A percentile compares a stretch with the other conserved stretches of the same genome.
Conservation (phyloP, 257 asterid species). For the Striga asiatica region DNA sequence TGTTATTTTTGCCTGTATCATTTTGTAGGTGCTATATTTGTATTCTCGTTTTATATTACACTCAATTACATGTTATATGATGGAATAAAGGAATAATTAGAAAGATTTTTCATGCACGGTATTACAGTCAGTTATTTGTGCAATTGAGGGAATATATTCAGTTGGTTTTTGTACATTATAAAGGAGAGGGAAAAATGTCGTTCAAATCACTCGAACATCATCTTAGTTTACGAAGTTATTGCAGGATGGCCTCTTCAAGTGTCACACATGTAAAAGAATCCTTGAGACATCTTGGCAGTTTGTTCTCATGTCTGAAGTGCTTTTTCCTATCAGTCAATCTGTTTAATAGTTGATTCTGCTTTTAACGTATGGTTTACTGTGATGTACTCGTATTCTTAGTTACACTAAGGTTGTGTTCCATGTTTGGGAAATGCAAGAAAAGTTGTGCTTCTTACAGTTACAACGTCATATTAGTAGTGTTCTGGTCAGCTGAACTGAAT, state of each 20-base stretch:
- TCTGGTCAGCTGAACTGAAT: conserved; percentile 8
- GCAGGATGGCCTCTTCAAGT: neutral
- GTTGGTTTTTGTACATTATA: neutral
- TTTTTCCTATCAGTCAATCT: conserved; percentile 5
- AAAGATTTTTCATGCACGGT: neutral
- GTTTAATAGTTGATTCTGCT: conserved; percentile 4
- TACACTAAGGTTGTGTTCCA: too few relatives aligned
- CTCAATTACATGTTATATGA: neutral
- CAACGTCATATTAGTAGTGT: neutral
- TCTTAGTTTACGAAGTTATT: neutral
- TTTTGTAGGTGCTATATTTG: neutral
- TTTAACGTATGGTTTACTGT: neutral
- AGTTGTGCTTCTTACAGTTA: neutral
- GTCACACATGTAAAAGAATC: neutral
- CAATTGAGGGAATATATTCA: neutral
- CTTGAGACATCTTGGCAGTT: neutral
- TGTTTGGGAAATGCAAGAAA: neutral
- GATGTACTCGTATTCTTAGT: too few relatives aligned
- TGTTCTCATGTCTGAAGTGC: neutral
- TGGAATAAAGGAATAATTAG: neutral
- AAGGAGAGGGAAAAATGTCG: neutral
- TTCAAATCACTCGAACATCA: neutral
- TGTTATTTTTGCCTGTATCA: conserved; percentile 12
- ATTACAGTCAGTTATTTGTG: neutral
- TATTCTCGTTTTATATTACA: conserved; percentile 4